These are phyloP conservation scores for Telopea speciosissima DNA, from an alignment of 177 flowering plant genomes.

Conservation along the genomic window DNA sequence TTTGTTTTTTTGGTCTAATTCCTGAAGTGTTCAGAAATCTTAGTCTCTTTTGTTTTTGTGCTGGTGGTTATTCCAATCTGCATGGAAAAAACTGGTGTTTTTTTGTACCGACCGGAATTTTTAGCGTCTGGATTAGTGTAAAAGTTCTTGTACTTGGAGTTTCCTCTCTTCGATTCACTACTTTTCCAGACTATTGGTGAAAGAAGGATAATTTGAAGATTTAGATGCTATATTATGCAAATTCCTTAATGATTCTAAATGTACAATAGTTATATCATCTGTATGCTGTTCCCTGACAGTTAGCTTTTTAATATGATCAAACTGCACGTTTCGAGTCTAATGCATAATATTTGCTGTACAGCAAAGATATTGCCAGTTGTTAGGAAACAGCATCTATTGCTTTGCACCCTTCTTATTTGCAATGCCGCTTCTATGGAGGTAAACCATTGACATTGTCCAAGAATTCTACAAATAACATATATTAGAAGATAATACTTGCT, in stretches of 20 bases:
- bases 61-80: not conserved
- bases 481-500: not conserved
- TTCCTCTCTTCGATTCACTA: not conserved
- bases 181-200: not conserved
- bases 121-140: not conserved
- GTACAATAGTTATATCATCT: not conserved
- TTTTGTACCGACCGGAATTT: not conserved
- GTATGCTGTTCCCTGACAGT: not conserved
- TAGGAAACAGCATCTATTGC: slow-evolving; percentile 73
- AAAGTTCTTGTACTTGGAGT: not conserved
- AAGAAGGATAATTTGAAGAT: not conserved
- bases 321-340: slow-evolving; percentile 6
- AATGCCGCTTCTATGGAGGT: slow-evolving; percentile 99
- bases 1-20: no score
- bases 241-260: not conserved
- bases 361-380: slow-evolving; percentile 93
- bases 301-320: not conserved
- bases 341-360: slow-evolving; percentile 21
- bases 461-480: not conserved
- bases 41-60: no score
- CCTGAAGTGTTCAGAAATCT: no score
- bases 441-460: not conserved
- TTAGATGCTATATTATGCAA: not conserved
- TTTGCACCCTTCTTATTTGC: slow-evolving; percentile 88
- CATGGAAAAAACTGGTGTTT: not conserved